Conservation (phyloP, 768 basidiomycete species). For the Collybia nuda region DNA sequence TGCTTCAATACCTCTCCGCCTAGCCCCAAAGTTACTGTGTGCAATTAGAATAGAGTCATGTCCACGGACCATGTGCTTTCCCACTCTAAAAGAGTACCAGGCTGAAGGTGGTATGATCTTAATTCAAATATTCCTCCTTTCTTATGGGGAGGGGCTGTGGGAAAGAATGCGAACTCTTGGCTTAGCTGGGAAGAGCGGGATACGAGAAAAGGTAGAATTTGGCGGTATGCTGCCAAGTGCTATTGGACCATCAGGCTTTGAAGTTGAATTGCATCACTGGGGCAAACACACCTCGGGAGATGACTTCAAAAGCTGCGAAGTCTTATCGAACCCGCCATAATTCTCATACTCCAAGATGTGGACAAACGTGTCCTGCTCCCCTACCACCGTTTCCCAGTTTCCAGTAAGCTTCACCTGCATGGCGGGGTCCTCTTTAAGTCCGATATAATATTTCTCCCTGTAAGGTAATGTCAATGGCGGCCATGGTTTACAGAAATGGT, state of each 20-base stretch:
- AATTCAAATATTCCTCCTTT: constrained; percentile 95
- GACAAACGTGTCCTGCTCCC: constrained; percentile 83
- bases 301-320: constrained; percentile 56
- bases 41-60: constrained; percentile 1
- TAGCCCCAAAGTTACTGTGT: constrained; percentile 24
- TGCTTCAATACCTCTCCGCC: constrained; percentile 94
- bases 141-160: constrained; percentile 82
- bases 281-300: constrained; percentile 54
- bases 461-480: constrained; percentile 7
- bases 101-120: constrained; percentile 82
- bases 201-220: constrained; percentile 74
- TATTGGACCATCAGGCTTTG: constrained; percentile 22
- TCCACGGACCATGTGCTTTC: constrained; percentile 79
- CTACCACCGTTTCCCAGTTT: constrained; percentile 90
- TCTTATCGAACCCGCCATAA: constrained; percentile 85
- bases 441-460: constrained; percentile 84
- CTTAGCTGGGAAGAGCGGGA: constrained; percentile 77
- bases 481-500: not conserved
- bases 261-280: not conserved
- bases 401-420: constrained; percentile 88
- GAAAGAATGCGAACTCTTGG: constrained; percentile 96
- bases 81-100: constrained; percentile 93
- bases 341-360: constrained; percentile 93
- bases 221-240: constrained; percentile 68
- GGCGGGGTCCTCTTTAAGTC: constrained; percentile 69